Percentiles rank a stretch among this genome's conserved stretches.
These are phyloP conservation scores for Colletotrichum limetticola DNA, from an alignment of 2,329 filamentous ascomycete species.

Conservation along the genomic window DNA sequence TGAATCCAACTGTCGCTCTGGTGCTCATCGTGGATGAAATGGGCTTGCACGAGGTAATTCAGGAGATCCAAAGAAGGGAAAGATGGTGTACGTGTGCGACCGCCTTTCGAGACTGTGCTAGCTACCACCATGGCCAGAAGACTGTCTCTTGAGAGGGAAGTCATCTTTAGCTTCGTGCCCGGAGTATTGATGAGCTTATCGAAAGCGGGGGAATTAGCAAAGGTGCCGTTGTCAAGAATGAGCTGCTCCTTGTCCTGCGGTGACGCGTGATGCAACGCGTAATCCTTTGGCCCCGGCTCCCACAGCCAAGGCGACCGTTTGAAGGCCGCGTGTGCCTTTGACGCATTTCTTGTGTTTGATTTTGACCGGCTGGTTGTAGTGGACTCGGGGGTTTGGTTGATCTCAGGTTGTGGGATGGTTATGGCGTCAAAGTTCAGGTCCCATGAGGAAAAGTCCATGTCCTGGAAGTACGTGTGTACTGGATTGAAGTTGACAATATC, in stretches of 20 bases:
- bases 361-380: slow-evolving; percentile 39
- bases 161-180: slow-evolving; percentile 36
- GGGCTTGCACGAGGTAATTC: slow-evolving; percentile 49
- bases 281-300: slow-evolving; percentile 44
- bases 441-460: slow-evolving; percentile 47
- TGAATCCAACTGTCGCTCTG: slow-evolving; percentile 43
- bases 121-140: slow-evolving; percentile 44
- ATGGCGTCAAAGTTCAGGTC: slow-evolving; percentile 45
- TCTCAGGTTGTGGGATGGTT: slow-evolving; percentile 41
- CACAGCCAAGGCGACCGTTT: slow-evolving; percentile 48
- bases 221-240: slow-evolving; percentile 16
- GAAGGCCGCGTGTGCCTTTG: slow-evolving; percentile 45
- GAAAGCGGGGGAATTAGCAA: slow-evolving; percentile 28
- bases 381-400: slow-evolving; percentile 42
- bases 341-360: slow-evolving; percentile 38
- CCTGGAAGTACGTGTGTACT: slow-evolving; percentile 42
- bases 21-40: slow-evolving; percentile 41
- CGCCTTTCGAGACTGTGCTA: slow-evolving; percentile 40
- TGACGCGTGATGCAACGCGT: slow-evolving; percentile 29
- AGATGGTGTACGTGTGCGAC: slow-evolving; percentile 44
- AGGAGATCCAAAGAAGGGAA: slow-evolving; percentile 52
- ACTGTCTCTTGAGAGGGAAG: slow-evolving; percentile 40
- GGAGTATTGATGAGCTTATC: slow-evolving; percentile 26
- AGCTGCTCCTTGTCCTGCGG: slow-evolving; percentile 28
- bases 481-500: slow-evolving; percentile 41